phyloP scores from a whole-genome alignment of 441 rosid species.

The Populus hybrid region DNA sequence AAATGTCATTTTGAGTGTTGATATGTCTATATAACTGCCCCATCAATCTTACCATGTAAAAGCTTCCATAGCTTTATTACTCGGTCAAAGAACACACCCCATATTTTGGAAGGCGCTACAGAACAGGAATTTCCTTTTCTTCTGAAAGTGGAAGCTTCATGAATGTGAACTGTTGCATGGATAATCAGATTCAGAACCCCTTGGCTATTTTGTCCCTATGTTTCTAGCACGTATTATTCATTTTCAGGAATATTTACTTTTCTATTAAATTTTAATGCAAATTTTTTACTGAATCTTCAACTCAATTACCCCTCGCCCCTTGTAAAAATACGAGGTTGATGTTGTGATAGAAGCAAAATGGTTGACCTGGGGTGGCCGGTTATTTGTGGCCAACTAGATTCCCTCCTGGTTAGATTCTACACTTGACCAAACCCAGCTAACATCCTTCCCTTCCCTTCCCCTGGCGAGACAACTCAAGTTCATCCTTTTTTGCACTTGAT shows the following conservation, averaged over 20 bases:
- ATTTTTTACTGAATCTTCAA: too few species aligned
- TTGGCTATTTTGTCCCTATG: not conserved
- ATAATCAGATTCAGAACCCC: not conserved
- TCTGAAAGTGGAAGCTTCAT: not conserved
- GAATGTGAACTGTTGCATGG: not conserved
- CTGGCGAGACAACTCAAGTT: not conserved
- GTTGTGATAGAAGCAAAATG: too few species aligned
- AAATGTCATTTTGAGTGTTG: not conserved
- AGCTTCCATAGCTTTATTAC: not conserved
- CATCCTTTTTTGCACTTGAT: not conserved
- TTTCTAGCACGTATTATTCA: not conserved
- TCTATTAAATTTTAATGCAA: not conserved
- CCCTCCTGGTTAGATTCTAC: too few species aligned
- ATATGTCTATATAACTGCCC: not conserved
- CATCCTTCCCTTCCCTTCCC: too few species aligned
- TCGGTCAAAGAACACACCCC: too few species aligned
- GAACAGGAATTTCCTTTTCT: not conserved
- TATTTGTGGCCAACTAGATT: too few species aligned
- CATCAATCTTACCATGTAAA: not conserved
- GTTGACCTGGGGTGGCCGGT: too few species aligned
- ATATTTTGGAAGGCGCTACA: not conserved
- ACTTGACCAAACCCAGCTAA: too few species aligned
- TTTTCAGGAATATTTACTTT: not conserved
- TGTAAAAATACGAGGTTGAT: too few species aligned
- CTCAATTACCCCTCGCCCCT: too few species aligned